phyloP scores from a whole-genome alignment of 2,329 filamentous ascomycete genomes.

The Taxawa tesnikishii region DNA sequence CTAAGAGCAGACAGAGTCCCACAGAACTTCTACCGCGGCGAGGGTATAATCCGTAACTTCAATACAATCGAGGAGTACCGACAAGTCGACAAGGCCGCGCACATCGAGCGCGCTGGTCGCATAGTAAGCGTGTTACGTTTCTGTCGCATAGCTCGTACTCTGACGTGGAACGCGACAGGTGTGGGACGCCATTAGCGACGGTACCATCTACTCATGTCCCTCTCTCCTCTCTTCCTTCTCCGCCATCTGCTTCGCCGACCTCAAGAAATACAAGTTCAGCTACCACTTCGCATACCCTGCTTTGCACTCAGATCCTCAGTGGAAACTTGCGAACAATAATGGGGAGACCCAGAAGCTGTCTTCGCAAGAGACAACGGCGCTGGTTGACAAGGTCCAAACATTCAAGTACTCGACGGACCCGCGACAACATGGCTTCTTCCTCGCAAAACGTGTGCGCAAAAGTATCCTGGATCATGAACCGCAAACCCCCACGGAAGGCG shows the following conservation, averaged over 20 bases:
- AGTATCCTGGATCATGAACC: slow-evolving; percentile 20
- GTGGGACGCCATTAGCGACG: slow-evolving; percentile 95
- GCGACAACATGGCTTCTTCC: slow-evolving; percentile 85
- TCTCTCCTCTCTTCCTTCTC: slow-evolving; percentile 83
- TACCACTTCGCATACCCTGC: slow-evolving; percentile 97
- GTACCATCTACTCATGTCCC: slow-evolving; percentile 88
- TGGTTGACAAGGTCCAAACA: slow-evolving; percentile 75
- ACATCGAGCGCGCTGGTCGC: slow-evolving; percentile 66
- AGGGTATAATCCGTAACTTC: slow-evolving; percentile 90
- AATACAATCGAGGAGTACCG: slow-evolving; percentile 94
- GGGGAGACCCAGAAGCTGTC: slow-evolving; percentile 33
- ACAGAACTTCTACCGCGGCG: slow-evolving; percentile 64
- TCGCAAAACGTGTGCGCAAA: slow-evolving; percentile 62
- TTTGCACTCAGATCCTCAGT: slow-evolving; percentile 75
- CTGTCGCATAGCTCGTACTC: too few relatives aligned
- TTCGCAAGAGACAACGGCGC: slow-evolving; percentile 57
- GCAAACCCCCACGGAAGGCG: slow-evolving; percentile 16
- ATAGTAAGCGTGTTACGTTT: slow-evolving; percentile 46
- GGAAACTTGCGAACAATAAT: slow-evolving; percentile 44
- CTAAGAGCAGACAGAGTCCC: slow-evolving; percentile 41
- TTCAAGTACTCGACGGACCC: slow-evolving; percentile 76
- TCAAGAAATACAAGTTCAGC: slow-evolving; percentile 96
- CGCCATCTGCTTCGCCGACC: slow-evolving; percentile 82
- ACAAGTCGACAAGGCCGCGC: slow-evolving; percentile 63
- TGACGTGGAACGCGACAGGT: slow-evolving; percentile 56